These are phyloP conservation scores for Ceratocystis variospora DNA, from an alignment of 2,329 filamentous ascomycete genomes.

Conservation along the genomic window DNA sequence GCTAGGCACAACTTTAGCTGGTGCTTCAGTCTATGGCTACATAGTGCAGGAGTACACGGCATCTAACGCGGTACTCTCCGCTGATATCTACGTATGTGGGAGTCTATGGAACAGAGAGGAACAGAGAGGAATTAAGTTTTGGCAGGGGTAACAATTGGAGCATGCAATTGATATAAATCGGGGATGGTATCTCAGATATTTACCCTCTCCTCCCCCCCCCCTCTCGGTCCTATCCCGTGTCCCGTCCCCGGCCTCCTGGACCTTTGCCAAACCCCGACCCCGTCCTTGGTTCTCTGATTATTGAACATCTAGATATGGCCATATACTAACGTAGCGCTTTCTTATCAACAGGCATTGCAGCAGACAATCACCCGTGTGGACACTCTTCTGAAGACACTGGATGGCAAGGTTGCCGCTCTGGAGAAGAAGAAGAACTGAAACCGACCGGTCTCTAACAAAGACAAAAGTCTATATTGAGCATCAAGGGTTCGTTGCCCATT, in stretches of 20 bases:
- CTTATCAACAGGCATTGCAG: constrained; percentile 52
- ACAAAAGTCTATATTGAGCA: background rate
- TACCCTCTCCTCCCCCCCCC: background rate
- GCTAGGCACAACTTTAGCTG: constrained; percentile 65
- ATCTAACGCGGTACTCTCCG: constrained; percentile 67
- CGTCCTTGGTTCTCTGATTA: background rate
- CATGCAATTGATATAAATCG: background rate
- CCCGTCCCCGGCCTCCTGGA: background rate
- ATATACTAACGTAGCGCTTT: constrained; percentile 20
- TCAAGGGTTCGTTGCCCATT: background rate
- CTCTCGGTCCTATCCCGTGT: background rate
- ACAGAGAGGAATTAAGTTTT: background rate
- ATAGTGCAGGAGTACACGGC: constrained; percentile 85
- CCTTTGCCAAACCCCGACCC: background rate
- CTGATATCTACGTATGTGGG: constrained; percentile 13
- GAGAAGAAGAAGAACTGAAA: constrained; percentile 48
- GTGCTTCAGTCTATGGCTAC: constrained; percentile 78
- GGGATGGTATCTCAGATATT: background rate
- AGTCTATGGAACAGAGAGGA: background rate
- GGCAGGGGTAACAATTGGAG: background rate
- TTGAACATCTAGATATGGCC: background rate
- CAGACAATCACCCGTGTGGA: constrained; percentile 66
- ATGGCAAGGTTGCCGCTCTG: constrained; percentile 56
- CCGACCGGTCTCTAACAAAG: background rate
- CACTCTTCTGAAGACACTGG: constrained; percentile 59